These are phyloP conservation scores for Fusarium ambrosium DNA, from an alignment of 2,329 filamentous ascomycete species.

Conservation along the genomic window DNA sequence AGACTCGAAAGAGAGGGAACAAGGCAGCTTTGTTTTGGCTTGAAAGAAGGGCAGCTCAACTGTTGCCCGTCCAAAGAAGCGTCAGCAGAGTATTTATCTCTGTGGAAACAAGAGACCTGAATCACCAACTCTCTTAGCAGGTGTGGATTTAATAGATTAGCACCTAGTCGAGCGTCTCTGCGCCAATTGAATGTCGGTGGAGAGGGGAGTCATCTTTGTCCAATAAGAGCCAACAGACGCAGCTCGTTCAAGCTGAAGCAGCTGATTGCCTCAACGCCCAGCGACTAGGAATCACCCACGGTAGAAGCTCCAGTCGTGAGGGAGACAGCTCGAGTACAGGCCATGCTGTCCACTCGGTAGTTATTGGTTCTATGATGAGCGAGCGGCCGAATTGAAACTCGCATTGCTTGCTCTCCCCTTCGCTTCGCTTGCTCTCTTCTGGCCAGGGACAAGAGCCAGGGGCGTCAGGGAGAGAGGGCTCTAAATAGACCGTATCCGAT, in stretches of 20 bases:
- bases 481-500: constrained; percentile 9
- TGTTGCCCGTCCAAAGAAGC: background rate
- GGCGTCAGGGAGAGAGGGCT: constrained; percentile 1
- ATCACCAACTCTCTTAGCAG: background rate
- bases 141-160: constrained; percentile 1
- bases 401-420: background rate
- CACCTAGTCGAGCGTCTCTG: background rate
- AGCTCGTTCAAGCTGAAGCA: background rate
- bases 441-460: constrained; percentile 11
- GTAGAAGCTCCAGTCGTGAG: background rate
- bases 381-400: constrained; percentile 4
- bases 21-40: background rate
- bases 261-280: constrained; percentile 4
- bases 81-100: background rate
- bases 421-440: background rate
- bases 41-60: background rate
- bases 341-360: constrained; percentile 7
- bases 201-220: background rate
- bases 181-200: background rate
- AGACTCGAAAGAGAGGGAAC: background rate
- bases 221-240: constrained; percentile 10
- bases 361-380: background rate
- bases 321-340: background rate
- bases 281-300: constrained; percentile 8
- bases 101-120: background rate